phyloP scores from a whole-genome alignment of 768 basidiomycete species.

The Leccinum disarticulatum region DNA sequence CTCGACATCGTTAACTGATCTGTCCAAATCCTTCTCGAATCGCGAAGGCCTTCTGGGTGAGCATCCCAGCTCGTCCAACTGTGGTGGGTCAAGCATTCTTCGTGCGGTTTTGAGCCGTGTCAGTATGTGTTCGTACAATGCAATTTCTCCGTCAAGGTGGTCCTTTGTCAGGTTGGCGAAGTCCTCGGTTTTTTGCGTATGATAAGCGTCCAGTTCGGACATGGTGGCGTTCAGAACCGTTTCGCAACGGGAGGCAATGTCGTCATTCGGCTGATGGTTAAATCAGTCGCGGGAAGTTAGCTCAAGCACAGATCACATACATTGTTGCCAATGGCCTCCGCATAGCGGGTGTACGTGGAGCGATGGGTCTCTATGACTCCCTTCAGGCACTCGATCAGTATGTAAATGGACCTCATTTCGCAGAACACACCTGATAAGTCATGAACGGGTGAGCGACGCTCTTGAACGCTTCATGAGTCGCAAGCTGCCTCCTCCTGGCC shows the following conservation, averaged over 20 bases:
- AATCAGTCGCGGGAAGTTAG: conserved; percentile 3
- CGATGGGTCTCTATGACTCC: conserved; percentile 74
- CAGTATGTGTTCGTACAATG: conserved; percentile 70
- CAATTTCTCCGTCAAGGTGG: conserved; percentile 78
- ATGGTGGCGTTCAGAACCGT: conserved; percentile 86
- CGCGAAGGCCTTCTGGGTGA: conserved; percentile 65
- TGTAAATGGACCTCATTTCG: not conserved
- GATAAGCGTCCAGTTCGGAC: conserved; percentile 85
- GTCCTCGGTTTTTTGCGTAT: conserved; percentile 71
- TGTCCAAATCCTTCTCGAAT: conserved; percentile 72
- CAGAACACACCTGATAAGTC: conserved; percentile 57
- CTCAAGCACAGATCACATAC: conserved; percentile 12
- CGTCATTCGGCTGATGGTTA: conserved; percentile 53
- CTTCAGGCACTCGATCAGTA: conserved; percentile 33
- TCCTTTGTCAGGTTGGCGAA: conserved; percentile 57
- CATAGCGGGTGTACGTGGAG: conserved; percentile 65
- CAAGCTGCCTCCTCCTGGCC: conserved; percentile 72
- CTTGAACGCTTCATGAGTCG: conserved; percentile 75
- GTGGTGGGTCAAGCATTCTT: conserved; percentile 47
- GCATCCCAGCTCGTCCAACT: conserved; percentile 47
- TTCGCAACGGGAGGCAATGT: conserved; percentile 74
- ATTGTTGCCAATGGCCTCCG: conserved; percentile 44
- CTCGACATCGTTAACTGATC: conserved; percentile 44
- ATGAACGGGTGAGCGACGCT: conserved; percentile 72
- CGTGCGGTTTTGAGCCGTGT: conserved; percentile 59